phyloP scores from a whole-genome alignment of 179 eudicot species.

The Beta lomatogona region DNA sequence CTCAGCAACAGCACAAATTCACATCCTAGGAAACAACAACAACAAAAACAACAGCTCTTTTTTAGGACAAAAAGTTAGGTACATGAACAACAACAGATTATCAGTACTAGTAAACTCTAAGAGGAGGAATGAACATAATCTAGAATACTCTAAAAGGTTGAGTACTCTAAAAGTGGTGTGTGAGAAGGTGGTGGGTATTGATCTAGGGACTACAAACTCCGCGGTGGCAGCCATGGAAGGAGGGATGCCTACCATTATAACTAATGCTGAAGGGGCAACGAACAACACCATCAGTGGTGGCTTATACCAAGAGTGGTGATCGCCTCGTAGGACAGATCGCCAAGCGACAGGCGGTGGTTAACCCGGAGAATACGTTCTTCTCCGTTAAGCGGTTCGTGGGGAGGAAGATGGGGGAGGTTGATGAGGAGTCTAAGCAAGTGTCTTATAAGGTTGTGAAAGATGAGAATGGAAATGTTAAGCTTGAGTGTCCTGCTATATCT shows the following conservation, averaged over 20 bases:
- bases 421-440: conserved; percentile 82
- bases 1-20: conserved; percentile 36
- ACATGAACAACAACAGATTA: conserved; percentile 12
- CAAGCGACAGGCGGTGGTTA: conserved; percentile 86
- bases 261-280: conserved; percentile 81
- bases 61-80: conserved; percentile 21
- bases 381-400: conserved; percentile 86
- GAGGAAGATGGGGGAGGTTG: conserved; percentile 79
- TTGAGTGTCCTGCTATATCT: conserved; percentile 80
- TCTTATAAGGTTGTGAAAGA: conserved; percentile 71
- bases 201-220: conserved; percentile 79
- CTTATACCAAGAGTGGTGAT: conserved; percentile 73
- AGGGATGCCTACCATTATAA: conserved; percentile 77
- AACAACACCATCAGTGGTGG: conserved; percentile 88
- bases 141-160: conserved; percentile 9
- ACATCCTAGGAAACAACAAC: conserved; percentile 29
- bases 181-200: conserved; percentile 89
- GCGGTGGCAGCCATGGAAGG: conserved; percentile 96
- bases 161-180: conserved; percentile 42
- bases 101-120: neutral
- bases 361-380: conserved; percentile 82
- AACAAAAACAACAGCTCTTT: neutral
- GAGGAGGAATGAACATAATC: neutral
- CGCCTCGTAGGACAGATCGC: conserved; percentile 84
- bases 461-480: conserved; percentile 83